Percentiles rank a stretch among this genome's conserved stretches.
phyloP scores from a whole-genome alignment of 1,284 basidiomycete genomes.

The Boletus semigastroideus region DNA sequence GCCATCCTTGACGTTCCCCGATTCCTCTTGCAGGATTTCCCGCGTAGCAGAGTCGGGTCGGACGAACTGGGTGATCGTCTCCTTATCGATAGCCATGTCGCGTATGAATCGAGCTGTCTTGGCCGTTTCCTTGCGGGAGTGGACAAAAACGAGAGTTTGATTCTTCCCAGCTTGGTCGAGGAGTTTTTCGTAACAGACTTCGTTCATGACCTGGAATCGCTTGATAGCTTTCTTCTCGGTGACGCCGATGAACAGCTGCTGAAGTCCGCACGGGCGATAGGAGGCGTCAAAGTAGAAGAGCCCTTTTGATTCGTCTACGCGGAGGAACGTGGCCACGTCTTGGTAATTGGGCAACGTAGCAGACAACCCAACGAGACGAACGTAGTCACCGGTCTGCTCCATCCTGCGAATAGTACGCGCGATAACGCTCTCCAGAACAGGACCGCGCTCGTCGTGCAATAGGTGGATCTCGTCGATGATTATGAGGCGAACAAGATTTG shows the following conservation, averaged over 20 bases:
- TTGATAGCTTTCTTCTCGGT: conserved; percentile 99
- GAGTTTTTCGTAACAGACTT: conserved; percentile 99
- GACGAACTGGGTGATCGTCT: conserved; percentile 94
- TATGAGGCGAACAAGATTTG: conserved; percentile 93
- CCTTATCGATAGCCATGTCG: conserved; percentile 95
- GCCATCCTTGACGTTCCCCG: conserved; percentile 80
- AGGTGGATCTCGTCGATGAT: conserved; percentile 99
- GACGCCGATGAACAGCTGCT: conserved; percentile 96
- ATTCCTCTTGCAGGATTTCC: conserved; percentile 86
- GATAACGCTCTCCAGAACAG: conserved; percentile 92
- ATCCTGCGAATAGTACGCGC: conserved; percentile 91
- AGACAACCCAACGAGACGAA: conserved; percentile 93
- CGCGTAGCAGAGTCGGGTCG: conserved; percentile 87
- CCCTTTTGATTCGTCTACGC: conserved; percentile 90
- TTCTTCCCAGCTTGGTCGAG: conserved; percentile 91
- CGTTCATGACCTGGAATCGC: conserved; percentile 97
- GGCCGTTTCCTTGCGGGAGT: conserved; percentile 92
- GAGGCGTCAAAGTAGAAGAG: conserved; percentile 97
- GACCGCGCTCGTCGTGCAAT: conserved; percentile 97
- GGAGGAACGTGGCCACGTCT: conserved; percentile 98
- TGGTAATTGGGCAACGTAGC: conserved; percentile 98
- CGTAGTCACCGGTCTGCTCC: conserved; percentile 93
- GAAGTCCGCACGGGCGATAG: conserved; percentile 86
- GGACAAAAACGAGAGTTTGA: conserved; percentile 94
- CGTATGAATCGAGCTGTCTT: conserved; percentile 96